These are phyloP conservation scores for Lepidopterella palustris DNA, from an alignment of 495 filamentous ascomycete genomes.

Conservation along the genomic window DNA sequence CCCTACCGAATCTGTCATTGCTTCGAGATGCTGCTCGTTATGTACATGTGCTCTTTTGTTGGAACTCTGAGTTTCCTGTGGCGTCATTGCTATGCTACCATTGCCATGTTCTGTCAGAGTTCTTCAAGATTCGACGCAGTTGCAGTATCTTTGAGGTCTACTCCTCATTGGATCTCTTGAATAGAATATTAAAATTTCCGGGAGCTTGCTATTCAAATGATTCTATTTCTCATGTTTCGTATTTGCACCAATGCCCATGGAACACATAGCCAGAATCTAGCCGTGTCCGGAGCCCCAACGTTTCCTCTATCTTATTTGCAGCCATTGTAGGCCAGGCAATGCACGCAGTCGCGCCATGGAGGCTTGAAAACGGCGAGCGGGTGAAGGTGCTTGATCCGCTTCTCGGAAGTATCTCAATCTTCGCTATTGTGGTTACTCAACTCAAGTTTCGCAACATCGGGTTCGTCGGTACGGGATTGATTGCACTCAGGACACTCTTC, in stretches of 20 bases:
- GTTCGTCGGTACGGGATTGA: slow-evolving; percentile 3
- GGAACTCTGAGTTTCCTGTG: neutral
- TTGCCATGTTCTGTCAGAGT: neutral
- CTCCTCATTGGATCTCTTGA: too few species aligned
- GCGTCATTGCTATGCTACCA: neutral
- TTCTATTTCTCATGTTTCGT: too few species aligned
- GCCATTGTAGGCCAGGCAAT: slow-evolving; percentile 18
- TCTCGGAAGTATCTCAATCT: slow-evolving; percentile 17
- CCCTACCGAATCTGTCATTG: slow-evolving; percentile 7
- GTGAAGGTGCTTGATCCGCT: slow-evolving; percentile 20
- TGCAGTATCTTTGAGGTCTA: too few species aligned
- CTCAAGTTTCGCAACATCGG: slow-evolving; percentile 17
- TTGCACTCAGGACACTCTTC: slow-evolving; percentile 18
- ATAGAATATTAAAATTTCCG: too few species aligned
- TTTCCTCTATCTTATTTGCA: slow-evolving; percentile 20
- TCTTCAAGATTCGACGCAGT: neutral
- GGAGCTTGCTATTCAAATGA: too few species aligned
- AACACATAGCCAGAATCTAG: too few species aligned
- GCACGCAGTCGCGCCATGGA: slow-evolving; percentile 19
- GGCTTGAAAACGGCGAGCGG: slow-evolving; percentile 22
- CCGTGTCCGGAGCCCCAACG: slow-evolving; percentile 10
- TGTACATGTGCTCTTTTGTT: neutral
- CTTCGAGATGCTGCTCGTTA: slow-evolving; percentile 10
- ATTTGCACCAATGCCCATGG: too few species aligned
- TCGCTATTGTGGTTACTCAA: slow-evolving; percentile 18